Evolutionary conservation across 805 yeast genomes (phyloP).

Genomic region (Saccharomyces paradoxus): DNA sequence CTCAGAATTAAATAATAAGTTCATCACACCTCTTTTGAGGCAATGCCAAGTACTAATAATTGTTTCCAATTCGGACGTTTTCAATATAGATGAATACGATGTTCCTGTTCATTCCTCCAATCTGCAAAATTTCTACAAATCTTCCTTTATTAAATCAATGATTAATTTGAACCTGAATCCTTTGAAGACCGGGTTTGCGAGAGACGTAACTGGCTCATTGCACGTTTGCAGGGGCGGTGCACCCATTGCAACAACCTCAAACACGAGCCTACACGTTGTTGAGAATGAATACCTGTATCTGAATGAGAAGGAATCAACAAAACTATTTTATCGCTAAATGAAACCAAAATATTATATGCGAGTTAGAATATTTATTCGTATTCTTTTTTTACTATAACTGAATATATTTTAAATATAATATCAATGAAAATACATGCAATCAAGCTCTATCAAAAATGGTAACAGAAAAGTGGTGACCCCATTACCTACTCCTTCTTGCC

Average conservation of each 20-base stretch:
- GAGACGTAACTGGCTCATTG: conserved; percentile 70
- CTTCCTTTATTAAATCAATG: conserved; percentile 17
- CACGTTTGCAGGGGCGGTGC: conserved; percentile 51
- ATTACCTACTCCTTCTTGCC: conserved; percentile 22
- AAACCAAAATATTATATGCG: neutral
- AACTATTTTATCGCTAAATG: conserved; percentile 33
- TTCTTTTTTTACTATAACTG: neutral
- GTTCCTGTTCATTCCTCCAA: neutral
- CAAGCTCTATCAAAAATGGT: neutral
- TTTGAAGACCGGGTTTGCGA: conserved; percentile 71
- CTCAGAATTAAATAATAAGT: conserved; percentile 20
- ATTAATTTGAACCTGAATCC: conserved; percentile 49
- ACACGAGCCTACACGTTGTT: conserved; percentile 23
- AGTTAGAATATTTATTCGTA: neutral
- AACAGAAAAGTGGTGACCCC: neutral
- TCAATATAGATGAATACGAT: conserved; percentile 5
- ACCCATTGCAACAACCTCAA: conserved; percentile 28
- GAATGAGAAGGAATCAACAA: conserved; percentile 46
- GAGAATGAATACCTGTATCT: conserved; percentile 62
- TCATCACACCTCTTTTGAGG: conserved; percentile 21
- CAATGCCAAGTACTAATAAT: conserved; percentile 23
- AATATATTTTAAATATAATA: neutral
- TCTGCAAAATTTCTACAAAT: neutral
- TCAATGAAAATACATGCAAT: neutral
- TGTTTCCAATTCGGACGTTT: conserved; percentile 14